Evolutionary conservation across 1,284 basidiomycete genomes (phyloP).

Genomic region (Cystobasidium pallidum): DNA sequence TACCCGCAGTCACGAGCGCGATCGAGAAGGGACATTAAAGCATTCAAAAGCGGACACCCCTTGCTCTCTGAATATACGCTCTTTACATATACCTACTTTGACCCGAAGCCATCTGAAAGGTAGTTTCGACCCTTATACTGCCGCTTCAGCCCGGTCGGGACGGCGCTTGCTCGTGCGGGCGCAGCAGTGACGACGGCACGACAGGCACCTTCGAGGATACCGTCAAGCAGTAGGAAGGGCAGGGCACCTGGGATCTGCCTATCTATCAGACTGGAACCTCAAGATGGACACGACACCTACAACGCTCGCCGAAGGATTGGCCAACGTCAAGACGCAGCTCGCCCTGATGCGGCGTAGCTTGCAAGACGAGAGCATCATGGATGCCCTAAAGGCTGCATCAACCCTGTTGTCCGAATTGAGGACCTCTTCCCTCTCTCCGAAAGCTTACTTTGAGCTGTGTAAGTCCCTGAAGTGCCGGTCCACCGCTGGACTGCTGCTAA

Average conservation of each 20-base stretch:
- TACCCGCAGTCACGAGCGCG: not conserved
- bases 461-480: conserved; percentile 53
- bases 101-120: not conserved
- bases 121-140: not conserved
- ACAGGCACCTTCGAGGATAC: not conserved
- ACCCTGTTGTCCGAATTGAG: conserved; percentile 92
- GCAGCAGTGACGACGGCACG: conserved; percentile 11
- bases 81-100: not conserved
- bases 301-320: conserved; percentile 29
- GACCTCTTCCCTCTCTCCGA: conserved; percentile 83
- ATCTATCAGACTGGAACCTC: not conserved
- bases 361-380: conserved; percentile 92
- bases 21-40: not conserved
- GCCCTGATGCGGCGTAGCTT: conserved; percentile 91
- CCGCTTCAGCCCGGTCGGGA: not conserved
- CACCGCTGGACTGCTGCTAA: conserved; percentile 14
- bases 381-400: conserved; percentile 90
- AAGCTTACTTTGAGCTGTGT: conserved; percentile 97
- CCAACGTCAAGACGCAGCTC: conserved; percentile 77
- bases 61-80: too few species aligned
- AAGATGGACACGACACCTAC: conserved; percentile 31
- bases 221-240: not conserved
- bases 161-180: not conserved
- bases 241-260: not conserved
- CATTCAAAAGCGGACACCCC: too few species aligned